Percentiles rank a stretch among this genome's conserved stretches.
These are phyloP conservation scores for Cornus kousa DNA, from an alignment of 148 eudicot genomes.

Conservation along the genomic window DNA sequence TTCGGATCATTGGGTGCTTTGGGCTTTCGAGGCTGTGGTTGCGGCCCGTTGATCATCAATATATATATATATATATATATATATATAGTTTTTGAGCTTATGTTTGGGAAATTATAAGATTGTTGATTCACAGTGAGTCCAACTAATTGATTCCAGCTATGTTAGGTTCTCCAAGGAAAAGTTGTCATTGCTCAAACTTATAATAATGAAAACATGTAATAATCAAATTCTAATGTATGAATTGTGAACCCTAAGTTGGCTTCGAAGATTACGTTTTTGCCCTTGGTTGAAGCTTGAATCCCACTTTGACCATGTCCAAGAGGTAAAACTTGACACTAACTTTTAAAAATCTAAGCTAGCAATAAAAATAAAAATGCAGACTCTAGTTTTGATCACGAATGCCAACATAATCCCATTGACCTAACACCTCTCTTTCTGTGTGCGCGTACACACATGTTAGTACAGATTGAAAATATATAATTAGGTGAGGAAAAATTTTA, in stretches of 20 bases:
- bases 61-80: background rate
- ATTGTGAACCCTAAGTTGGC: no score
- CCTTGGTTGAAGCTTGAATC: background rate
- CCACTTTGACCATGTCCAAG: background rate
- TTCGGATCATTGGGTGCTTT: background rate
- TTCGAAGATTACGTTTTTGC: no score
- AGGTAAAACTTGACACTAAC: no score
- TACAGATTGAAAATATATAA: no score
- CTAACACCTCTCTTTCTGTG: no score
- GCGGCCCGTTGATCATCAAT: background rate
- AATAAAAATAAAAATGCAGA: no score
- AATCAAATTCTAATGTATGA: no score
- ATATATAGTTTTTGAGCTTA: background rate
- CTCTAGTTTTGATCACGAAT: no score
- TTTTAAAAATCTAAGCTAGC: no score
- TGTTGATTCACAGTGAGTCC: background rate
- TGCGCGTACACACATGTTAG: no score
- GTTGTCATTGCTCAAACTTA: background rate
- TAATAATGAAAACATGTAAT: background rate
- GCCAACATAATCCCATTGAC: no score
- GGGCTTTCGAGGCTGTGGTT: background rate
- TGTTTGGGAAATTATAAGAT: background rate
- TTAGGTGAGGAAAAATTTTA: no score
- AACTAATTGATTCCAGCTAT: background rate
- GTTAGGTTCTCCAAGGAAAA: background rate